These are phyloP conservation scores for Escallonia rubra DNA, from an alignment of 129 eudicot species.

Conservation along the genomic window DNA sequence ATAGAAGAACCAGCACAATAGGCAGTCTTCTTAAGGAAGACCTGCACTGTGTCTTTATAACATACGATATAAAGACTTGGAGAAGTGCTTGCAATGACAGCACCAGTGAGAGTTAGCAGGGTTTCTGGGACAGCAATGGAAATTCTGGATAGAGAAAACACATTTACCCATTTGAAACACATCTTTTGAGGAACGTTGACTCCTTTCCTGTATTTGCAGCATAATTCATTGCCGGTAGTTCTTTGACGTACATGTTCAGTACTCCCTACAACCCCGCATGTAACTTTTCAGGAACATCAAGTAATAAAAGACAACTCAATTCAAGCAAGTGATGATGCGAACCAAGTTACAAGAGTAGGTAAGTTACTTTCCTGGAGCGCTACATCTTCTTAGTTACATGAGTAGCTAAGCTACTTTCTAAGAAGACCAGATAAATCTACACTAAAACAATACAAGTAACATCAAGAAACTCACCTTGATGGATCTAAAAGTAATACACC, in stretches of 20 bases:
- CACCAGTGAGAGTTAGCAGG: background rate
- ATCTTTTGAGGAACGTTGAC: slow-evolving; percentile 79
- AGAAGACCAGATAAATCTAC: too few relatives aligned
- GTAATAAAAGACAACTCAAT: too few relatives aligned
- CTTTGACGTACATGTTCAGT: slow-evolving; percentile 54
- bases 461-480: too few relatives aligned
- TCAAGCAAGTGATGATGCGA: too few relatives aligned
- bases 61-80: background rate
- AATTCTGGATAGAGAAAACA: background rate
- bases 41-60: background rate
- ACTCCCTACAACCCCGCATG: slow-evolving; percentile 43
- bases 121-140: background rate
- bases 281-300: too few relatives aligned
- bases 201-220: slow-evolving; percentile 98
- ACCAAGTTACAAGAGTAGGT: too few relatives aligned
- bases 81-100: background rate
- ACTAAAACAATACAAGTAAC: too few relatives aligned
- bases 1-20: too few relatives aligned
- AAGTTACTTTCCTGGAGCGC: too few relatives aligned
- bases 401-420: too few relatives aligned
- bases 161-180: slow-evolving; percentile 77
- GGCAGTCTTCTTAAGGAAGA: background rate
- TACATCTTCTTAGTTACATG: too few relatives aligned
- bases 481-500: too few relatives aligned
- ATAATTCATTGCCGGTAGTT: slow-evolving; percentile 89